A percentile compares a stretch with the other conserved stretches of the same genome.
phyloP scores from a whole-genome alignment of 768 basidiomycete species.

The Kwoniella pini region DNA sequence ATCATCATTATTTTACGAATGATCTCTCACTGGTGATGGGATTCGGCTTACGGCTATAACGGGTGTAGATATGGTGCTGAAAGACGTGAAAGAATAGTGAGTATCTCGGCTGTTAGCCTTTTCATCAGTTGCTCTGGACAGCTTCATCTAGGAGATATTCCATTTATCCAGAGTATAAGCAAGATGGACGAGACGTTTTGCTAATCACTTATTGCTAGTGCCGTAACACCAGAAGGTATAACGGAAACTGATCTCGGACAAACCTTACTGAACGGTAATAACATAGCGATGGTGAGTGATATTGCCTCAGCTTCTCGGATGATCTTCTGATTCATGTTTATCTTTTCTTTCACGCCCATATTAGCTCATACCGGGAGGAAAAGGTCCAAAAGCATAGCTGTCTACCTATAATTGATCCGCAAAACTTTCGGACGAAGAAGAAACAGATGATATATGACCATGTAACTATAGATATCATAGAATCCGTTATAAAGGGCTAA shows the following conservation, averaged over 20 bases:
- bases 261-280: slow-evolving; percentile 51
- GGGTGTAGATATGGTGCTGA: slow-evolving; percentile 59
- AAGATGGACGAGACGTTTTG: too few relatives aligned
- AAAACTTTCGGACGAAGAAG: background rate
- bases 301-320: background rate
- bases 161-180: too few relatives aligned
- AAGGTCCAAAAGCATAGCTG: slow-evolving; percentile 59
- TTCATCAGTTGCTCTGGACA: too few relatives aligned
- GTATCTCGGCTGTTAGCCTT: slow-evolving; percentile 41
- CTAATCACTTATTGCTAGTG: too few relatives aligned
- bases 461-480: slow-evolving; percentile 8
- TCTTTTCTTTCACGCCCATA: background rate
- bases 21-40: too few relatives aligned
- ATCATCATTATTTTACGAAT: too few relatives aligned
- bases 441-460: background rate
- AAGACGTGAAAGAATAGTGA: slow-evolving; percentile 95
- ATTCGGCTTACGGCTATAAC: too few relatives aligned
- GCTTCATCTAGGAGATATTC: too few relatives aligned
- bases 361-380: slow-evolving; percentile 71
- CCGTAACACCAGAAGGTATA: slow-evolving; percentile 73
- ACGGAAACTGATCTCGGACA: slow-evolving; percentile 81
- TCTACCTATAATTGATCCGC: too few relatives aligned
- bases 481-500: too few relatives aligned
- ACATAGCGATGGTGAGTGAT: slow-evolving; percentile 85
- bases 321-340: background rate